Conservation (phyloP, 2,329 filamentous ascomycete species). For the Neodidymelliopsis sp. region DNA sequence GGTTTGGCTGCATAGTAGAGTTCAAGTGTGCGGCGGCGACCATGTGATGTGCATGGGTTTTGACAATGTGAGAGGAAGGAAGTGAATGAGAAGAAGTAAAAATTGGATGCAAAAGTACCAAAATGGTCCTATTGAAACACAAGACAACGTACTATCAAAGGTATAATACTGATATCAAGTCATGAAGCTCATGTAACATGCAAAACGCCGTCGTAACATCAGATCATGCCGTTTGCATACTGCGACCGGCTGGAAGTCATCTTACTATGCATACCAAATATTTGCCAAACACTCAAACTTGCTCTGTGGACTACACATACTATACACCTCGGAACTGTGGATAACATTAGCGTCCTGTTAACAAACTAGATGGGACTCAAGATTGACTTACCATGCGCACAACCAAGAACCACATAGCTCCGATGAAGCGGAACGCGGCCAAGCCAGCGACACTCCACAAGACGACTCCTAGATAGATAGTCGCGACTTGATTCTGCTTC, state of each 20-base stretch:
- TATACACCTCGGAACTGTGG: constrained; percentile 61
- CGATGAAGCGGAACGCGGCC: constrained; percentile 85
- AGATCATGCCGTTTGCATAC: neutral
- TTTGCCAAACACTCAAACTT: constrained; percentile 9
- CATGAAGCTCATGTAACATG: constrained; percentile 17
- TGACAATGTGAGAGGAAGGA: neutral
- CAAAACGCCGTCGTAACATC: constrained; percentile 10
- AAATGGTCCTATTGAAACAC: constrained; percentile 3
- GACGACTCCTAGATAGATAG: constrained; percentile 85
- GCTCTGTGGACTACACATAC: constrained; percentile 13
- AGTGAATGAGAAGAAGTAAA: neutral
- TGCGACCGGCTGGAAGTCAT: neutral
- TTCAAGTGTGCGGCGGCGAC: too few species aligned
- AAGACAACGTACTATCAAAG: constrained; percentile 14
- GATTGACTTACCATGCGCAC: constrained; percentile 49
- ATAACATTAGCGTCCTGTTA: constrained; percentile 34
- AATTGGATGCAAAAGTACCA: neutral
- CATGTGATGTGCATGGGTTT: too few species aligned
- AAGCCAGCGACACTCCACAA: constrained; percentile 88
- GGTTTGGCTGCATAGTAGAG: too few species aligned
- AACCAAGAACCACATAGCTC: constrained; percentile 90
- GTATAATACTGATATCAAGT: constrained; percentile 18
- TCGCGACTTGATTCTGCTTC: constrained; percentile 66
- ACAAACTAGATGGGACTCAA: neutral
- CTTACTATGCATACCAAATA: constrained; percentile 10